Evolutionary conservation across 1,284 basidiomycete genomes (phyloP), one percentile per base, ranked within the genome.

Genomic region (Boletus mariae): DNA sequence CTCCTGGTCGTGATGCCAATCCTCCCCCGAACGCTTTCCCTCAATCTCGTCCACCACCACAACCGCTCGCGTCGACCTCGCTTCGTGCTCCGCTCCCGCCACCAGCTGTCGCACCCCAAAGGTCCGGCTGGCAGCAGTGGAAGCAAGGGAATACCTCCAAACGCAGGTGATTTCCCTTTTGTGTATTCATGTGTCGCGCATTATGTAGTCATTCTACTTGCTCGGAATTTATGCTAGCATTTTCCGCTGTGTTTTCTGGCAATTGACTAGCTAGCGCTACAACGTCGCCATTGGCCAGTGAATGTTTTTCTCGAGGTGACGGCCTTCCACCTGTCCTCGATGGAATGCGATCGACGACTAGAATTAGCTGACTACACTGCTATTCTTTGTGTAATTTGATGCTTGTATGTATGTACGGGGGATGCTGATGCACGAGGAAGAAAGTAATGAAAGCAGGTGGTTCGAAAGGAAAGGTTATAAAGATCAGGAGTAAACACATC

Each of bases 301-400:
- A 4, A 17, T 25, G 9, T 11, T 25, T 41, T 25, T 41, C 43
- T 56, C 38, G 44, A 53, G 45, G n/a, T 47, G 54, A 53, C 12
- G 12, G 31, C 52, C 31, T 42, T 52, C 53, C 49, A 52, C 51
- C 54, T 49, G 43, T 51, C 44, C 57, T 53, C 51, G 51, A 52
- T 37, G 23, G 38, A 66, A 57, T 53, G 57, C 53, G 35, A 52
- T 55, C 45, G 48, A 32, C 58, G 65, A 71, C 69, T 71, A 70
- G 65, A 57, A 68, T 71, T 70, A 71, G 58, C 64, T 67, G 63
- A 67, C 68, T 70, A 70, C 65, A 67, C 53, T 67, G 65, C 51
- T 70, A 61, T 60, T 71, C 67, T 67, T 71, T 71, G 12, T 4
- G 25, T 25, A 67, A 67, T 67, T 69, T 57, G 67, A 58, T 71